These are phyloP conservation scores for Myxozyma neotropica DNA, from an alignment of 805 yeast species.

Conservation along the genomic window DNA sequence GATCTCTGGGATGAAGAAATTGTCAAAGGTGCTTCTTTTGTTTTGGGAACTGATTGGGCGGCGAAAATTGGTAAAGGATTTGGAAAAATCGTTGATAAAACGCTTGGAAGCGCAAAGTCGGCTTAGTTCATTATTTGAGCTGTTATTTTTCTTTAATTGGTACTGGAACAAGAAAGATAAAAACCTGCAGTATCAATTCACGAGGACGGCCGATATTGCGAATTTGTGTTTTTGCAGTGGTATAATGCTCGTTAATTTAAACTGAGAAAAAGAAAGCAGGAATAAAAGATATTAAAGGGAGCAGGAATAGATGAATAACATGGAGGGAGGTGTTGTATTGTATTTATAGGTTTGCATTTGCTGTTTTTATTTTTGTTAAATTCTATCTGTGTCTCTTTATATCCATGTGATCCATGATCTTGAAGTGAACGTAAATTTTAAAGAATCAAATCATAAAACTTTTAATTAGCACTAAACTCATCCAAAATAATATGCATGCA, in stretches of 20 bases:
- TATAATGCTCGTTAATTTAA: too few species aligned
- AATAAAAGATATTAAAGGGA: neutral
- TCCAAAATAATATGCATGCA: neutral
- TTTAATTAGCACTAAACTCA: too few species aligned
- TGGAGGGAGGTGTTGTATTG: too few species aligned
- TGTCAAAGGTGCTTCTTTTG: slow-evolving; percentile 62
- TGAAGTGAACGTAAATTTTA: too few species aligned
- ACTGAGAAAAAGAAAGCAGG: neutral
- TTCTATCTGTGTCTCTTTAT: neutral
- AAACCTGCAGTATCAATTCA: too few species aligned
- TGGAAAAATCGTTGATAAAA: slow-evolving; percentile 1
- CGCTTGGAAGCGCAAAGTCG: neutral
- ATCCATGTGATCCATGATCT: too few species aligned
- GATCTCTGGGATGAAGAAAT: slow-evolving; percentile 82
- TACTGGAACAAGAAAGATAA: neutral
- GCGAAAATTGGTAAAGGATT: slow-evolving; percentile 5
- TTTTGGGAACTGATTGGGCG: slow-evolving; percentile 37
- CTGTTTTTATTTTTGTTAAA: neutral
- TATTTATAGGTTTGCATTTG: too few species aligned
- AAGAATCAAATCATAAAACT: too few species aligned
- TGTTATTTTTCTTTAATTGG: neutral
- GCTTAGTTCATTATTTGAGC: neutral
- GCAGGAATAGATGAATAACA: neutral
- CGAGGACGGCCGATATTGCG: too few species aligned
- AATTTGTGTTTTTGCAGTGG: too few species aligned